A percentile compares a stretch with the other conserved stretches of the same genome.
These are phyloP conservation scores for Starmerella bombicola DNA, from an alignment of 805 yeast genomes.

Conservation along the genomic window DNA sequence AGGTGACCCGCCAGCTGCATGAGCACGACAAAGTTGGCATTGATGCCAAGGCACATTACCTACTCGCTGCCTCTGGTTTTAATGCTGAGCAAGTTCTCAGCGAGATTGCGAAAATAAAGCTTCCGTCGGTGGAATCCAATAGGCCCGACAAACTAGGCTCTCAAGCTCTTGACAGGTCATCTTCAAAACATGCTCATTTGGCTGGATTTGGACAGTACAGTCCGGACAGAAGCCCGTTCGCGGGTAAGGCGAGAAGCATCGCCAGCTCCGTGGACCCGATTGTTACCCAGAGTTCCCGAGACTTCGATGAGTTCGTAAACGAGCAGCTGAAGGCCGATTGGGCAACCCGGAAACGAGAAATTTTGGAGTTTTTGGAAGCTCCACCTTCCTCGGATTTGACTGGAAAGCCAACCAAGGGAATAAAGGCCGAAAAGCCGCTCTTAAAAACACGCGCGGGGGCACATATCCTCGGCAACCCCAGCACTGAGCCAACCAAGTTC, in stretches of 20 bases:
- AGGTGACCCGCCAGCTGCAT: conserved; percentile 32
- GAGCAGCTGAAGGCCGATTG: conserved; percentile 70
- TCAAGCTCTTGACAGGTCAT: not conserved
- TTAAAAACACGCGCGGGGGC: conserved; percentile 1
- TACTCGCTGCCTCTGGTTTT: conserved; percentile 80
- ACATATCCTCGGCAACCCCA: conserved; percentile 10
- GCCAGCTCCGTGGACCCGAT: conserved; percentile 73
- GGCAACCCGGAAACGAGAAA: conserved; percentile 62
- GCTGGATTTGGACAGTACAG: no score
- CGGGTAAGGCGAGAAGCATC: conserved; percentile 41
- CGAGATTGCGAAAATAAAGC: conserved; percentile 29
- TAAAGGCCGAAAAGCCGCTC: not conserved
- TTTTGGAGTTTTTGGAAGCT: conserved; percentile 56
- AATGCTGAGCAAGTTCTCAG: conserved; percentile 70
- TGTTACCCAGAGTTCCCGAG: conserved; percentile 57
- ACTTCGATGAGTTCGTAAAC: conserved; percentile 66
- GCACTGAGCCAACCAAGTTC: conserved; percentile 5
- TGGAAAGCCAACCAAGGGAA: not conserved
- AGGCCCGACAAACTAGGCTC: not conserved
- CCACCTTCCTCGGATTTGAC: not conserved
- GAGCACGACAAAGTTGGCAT: conserved; percentile 32
- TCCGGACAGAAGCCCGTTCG: conserved; percentile 53
- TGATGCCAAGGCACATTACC: conserved; percentile 50
- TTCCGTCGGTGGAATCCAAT: conserved; percentile 1
- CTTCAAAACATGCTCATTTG: not conserved